Percentiles rank a stretch among this genome's conserved stretches.
Conservation (phyloP, 306 rosid genomes). For the Ormosia semicastrata region DNA sequence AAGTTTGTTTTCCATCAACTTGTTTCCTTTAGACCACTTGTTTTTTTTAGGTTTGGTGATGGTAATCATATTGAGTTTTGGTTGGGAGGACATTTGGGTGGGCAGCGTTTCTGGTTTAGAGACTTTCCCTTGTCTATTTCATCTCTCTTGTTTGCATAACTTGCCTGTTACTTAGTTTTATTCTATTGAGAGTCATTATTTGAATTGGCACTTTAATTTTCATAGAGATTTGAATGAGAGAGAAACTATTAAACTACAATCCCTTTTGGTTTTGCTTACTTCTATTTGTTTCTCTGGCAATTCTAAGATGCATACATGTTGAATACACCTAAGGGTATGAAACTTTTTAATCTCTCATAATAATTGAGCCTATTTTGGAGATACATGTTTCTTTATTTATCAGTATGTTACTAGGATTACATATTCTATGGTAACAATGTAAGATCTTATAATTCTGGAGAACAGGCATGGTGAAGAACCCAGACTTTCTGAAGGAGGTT, state of each 20-base stretch:
- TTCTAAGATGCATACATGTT: slow-evolving; percentile 54
- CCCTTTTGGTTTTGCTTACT: neutral
- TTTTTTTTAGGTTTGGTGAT: neutral
- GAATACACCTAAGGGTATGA: slow-evolving; percentile 60
- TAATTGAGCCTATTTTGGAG: neutral
- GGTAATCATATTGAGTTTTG: neutral
- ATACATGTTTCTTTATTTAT: no score
- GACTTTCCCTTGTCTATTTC: no score
- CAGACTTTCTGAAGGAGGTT: slow-evolving; percentile 55
- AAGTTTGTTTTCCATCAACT: no score
- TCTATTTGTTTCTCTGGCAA: neutral
- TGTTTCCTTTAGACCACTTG: neutral
- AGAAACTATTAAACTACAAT: no score
- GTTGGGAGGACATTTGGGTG: neutral
- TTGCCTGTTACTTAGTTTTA: no score
- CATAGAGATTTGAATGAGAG: no score
- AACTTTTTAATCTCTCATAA: neutral
- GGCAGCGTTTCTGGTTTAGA: neutral
- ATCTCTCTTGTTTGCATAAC: no score
- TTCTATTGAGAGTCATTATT: no score
- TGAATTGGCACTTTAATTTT: no score
- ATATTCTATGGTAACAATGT: neutral
- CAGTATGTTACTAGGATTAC: neutral
- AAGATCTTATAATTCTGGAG: neutral
- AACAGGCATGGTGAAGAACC: slow-evolving; percentile 72